These are phyloP conservation scores for Xylariaceae sp. DNA, from an alignment of 2,329 filamentous ascomycete species.

Conservation along the genomic window DNA sequence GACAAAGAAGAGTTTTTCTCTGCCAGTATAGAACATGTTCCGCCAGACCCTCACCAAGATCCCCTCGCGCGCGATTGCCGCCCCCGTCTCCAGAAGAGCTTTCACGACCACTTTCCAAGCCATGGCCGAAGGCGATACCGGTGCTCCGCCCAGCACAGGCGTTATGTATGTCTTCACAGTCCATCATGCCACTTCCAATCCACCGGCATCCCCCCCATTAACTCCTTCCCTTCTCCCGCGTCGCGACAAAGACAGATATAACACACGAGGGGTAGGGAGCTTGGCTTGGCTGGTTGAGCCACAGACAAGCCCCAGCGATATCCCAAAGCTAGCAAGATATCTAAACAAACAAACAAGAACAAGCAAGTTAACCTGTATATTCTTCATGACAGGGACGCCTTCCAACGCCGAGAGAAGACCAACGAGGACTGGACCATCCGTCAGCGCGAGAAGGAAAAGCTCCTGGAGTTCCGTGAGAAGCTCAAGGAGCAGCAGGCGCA, in stretches of 20 bases:
- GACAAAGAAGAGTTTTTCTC: neutral
- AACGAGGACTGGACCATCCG: conserved; percentile 79
- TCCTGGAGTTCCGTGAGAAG: conserved; percentile 66
- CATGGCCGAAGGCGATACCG: conserved; percentile 67
- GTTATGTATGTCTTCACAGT: conserved; percentile 41
- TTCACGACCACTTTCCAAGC: conserved; percentile 59
- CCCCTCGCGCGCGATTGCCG: conserved; percentile 49
- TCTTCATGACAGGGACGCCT: conserved; percentile 64
- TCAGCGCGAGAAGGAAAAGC: conserved; percentile 87
- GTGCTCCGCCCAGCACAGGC: conserved; percentile 50
- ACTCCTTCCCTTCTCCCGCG: neutral
- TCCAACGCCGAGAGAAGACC: conserved; percentile 86
- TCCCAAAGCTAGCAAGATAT: neutral
- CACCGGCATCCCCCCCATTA: neutral
- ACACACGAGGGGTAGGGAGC: no score
- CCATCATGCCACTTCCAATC: neutral
- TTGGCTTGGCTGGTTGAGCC: neutral
- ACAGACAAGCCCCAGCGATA: neutral
- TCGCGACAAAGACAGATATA: no score
- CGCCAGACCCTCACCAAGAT: conserved; percentile 57
- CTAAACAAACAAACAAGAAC: conserved; percentile 2
- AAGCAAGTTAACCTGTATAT: conserved; percentile 1
- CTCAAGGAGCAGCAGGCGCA: conserved; percentile 74
- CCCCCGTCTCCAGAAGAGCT: conserved; percentile 45
- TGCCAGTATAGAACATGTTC: conserved; percentile 50